Percentiles rank a stretch among this genome's conserved stretches.
Conservation (phyloP, 345 rosid genomes). For the Mercurialis annua region DNA sequence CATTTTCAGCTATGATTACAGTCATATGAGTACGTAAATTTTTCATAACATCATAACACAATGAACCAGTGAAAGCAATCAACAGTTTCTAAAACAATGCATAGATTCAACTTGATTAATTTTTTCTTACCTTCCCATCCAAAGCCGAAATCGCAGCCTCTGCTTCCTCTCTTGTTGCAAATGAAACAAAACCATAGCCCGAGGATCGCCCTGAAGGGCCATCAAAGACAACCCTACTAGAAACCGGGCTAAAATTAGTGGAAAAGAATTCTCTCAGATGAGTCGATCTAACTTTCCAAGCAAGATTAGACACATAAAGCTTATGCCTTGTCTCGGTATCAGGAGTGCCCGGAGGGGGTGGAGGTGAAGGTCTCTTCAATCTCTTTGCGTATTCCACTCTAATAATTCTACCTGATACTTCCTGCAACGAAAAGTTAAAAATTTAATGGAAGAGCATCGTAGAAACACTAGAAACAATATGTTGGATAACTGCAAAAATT, state of each 20-base stretch:
- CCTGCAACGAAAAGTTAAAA: conserved; percentile 37
- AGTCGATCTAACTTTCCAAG: conserved; percentile 82
- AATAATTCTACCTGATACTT: conserved; percentile 69
- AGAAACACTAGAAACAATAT: background rate
- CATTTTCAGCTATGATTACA: background rate
- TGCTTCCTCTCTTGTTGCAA: conserved; percentile 83
- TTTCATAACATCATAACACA: background rate
- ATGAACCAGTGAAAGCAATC: background rate
- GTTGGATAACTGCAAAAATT: background rate
- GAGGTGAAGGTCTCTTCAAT: conserved; percentile 52
- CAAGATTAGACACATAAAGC: conserved; percentile 76
- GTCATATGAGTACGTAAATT: background rate
- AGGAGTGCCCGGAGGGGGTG: conserved; percentile 34
- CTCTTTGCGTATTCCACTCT: conserved; percentile 68
- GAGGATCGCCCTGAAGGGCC: conserved; percentile 60
- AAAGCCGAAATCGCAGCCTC: conserved; percentile 65
- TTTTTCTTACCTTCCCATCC: conserved; percentile 65
- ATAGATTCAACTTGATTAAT: background rate
- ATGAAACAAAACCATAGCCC: conserved; percentile 88
- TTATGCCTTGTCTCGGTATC: conserved; percentile 54
- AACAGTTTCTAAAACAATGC: background rate
- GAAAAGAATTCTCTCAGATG: conserved; percentile 77
- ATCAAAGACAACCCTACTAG: conserved; percentile 67
- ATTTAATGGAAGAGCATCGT: background rate
- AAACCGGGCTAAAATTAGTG: conserved; percentile 49